These are phyloP conservation scores for Curvularia verruculosa DNA, from an alignment of 2,329 filamentous ascomycete genomes.

Conservation along the genomic window DNA sequence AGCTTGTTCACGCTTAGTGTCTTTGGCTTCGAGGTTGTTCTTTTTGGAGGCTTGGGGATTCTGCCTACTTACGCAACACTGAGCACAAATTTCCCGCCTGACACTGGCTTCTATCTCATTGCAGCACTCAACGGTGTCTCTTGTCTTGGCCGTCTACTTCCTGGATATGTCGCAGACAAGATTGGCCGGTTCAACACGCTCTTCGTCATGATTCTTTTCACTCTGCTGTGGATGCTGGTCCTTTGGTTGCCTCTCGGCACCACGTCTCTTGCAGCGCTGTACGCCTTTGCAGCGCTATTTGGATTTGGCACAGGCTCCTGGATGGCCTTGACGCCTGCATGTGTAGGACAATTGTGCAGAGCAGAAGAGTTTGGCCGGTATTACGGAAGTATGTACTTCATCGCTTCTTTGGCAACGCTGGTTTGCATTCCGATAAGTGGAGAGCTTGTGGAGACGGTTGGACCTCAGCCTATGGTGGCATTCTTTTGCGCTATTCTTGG, in stretches of 20 bases:
- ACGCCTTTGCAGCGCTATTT: conserved; percentile 52
- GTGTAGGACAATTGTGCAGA: conserved; percentile 56
- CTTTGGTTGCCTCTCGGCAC: conserved; percentile 46
- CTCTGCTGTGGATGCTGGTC: conserved; percentile 45
- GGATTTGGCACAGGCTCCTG: conserved; percentile 57
- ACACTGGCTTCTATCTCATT: conserved; percentile 47
- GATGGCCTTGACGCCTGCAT: conserved; percentile 54
- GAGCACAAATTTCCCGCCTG: conserved; percentile 40
- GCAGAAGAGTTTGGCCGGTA: conserved; percentile 57
- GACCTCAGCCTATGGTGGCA: conserved; percentile 41
- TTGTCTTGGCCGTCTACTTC: conserved; percentile 50
- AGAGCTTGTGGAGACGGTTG: conserved; percentile 43
- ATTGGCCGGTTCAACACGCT: conserved; percentile 52
- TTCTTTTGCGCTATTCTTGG: conserved; percentile 44
- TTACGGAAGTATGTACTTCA: conserved; percentile 57
- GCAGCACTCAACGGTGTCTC: conserved; percentile 51
- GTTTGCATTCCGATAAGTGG: conserved; percentile 47
- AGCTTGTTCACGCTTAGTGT: conserved; percentile 45
- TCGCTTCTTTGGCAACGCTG: conserved; percentile 44
- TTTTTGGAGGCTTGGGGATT: conserved; percentile 50
- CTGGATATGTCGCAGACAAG: conserved; percentile 50
- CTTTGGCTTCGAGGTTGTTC: conserved; percentile 47
- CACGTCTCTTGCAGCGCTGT: conserved; percentile 42
- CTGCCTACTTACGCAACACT: conserved; percentile 52
- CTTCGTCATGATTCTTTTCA: conserved; percentile 44